Evolutionary conservation across 2,329 filamentous ascomycete genomes (phyloP).

Genomic region (Botrytis fragariae): DNA sequence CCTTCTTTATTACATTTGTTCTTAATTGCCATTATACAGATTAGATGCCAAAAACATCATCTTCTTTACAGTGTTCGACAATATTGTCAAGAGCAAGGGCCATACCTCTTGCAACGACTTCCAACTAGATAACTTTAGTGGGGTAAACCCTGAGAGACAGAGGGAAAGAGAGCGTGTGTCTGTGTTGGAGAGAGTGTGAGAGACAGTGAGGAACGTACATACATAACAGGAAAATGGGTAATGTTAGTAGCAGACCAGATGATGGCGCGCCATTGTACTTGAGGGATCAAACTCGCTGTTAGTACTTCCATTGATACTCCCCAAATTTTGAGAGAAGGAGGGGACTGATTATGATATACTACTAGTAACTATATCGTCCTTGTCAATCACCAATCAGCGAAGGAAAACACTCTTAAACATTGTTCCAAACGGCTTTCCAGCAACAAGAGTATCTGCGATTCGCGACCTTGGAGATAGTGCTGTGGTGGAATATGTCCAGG

Average conservation of each 20-base stretch:
- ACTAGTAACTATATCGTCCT: slow-evolving; percentile 80
- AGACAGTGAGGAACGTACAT: neutral
- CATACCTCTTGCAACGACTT: slow-evolving; percentile 19
- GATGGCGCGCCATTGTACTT: slow-evolving; percentile 79
- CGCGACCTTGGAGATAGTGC: slow-evolving; percentile 70
- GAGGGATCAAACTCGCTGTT: slow-evolving; percentile 89
- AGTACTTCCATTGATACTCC: slow-evolving; percentile 41
- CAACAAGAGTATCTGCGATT: slow-evolving; percentile 70
- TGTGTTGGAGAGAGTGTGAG: neutral
- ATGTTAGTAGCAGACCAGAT: slow-evolving; percentile 83
- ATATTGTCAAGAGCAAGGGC: slow-evolving; percentile 26
- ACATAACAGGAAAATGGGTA: slow-evolving; percentile 68
- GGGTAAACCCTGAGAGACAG: slow-evolving; percentile 30
- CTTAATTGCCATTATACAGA: slow-evolving; percentile 27
- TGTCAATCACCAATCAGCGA: slow-evolving; percentile 76
- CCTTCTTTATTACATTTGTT: slow-evolving; percentile 26
- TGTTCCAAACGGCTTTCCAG: slow-evolving; percentile 83
- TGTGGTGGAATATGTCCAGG: slow-evolving; percentile 89
- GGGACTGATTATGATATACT: slow-evolving; percentile 23
- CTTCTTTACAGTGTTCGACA: slow-evolving; percentile 29
- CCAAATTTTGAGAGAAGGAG: neutral
- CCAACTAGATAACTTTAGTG: slow-evolving; percentile 30
- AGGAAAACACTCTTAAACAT: slow-evolving; percentile 75
- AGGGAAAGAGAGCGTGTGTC: neutral
- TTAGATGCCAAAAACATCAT: slow-evolving; percentile 35